Evolutionary conservation across 805 yeast species (phyloP), one percentile per base, ranked within the genome.

Genomic region (Ogataea neopini): DNA sequence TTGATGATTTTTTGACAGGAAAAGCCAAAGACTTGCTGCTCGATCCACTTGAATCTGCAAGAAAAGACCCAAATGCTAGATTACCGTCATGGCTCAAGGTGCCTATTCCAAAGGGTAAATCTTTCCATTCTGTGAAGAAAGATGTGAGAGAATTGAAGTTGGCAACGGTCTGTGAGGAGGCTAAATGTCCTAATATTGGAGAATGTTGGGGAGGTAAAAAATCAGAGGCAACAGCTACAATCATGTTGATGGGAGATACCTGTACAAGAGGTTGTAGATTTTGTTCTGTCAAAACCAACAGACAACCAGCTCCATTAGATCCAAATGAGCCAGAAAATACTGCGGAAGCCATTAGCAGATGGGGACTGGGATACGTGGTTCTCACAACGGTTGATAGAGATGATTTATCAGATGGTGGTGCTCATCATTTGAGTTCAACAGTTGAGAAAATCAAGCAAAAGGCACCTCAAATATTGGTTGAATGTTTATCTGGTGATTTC

Each of bases 131-230:
- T 56, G 74, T 94, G 57, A 90, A 92, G 63, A 78, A 81, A 40
- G 99, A 94, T 62, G 84, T 94, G 28, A 77, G 89, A 51, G 97
- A 96, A 49, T 73, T 94, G 50, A 88, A 89, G 54, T 73, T 94
- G 43, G 86, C 96, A 30, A 94, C 99, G 0, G 99, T 94, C 25
- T 94, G 99, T 70, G 98, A 94, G 68, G 99, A 94, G 63, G 99
- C 99, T 4, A 85, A 94, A 63, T 94, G 99, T 70, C 99, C 99
- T n/a, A 94, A 94, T 66, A 94, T 94, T 52, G 97, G 98, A 44
- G 99, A 94, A 67, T 94, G 99, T 69, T 94, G 99, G 99, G 98
- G 99, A 47, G 99, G 99, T 25, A 81, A 84, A 60, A 85, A 91
- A 66, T 81, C 92, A 6, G 92, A 89, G 53, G 97, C 99, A 3